A percentile compares a stretch with the other conserved stretches of the same genome.
Conservation (phyloP, 192 early-diverging fungal species). For the Backusella parvicylindrica region DNA sequence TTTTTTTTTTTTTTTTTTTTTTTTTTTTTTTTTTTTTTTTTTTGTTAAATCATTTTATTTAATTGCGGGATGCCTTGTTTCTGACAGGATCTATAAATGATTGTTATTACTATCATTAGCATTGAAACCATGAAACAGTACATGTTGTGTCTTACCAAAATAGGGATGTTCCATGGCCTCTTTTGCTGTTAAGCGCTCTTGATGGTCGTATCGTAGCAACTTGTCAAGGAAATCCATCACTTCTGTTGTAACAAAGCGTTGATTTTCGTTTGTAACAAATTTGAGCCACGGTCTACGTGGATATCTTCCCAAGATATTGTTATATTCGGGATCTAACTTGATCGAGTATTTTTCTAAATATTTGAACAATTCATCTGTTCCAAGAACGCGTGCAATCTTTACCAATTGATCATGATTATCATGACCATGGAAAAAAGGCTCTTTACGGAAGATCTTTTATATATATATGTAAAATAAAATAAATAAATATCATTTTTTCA, state of each 20-base stretch:
- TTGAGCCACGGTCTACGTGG: slow-evolving; percentile 83
- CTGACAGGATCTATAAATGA: background rate
- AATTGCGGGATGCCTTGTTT: background rate
- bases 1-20: background rate
- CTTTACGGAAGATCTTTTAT: slow-evolving; percentile 91
- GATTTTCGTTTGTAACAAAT: slow-evolving; percentile 85
- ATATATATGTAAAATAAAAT: too few species aligned
- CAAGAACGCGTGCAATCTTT: slow-evolving; percentile 96
- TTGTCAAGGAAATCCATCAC: slow-evolving; percentile 90
- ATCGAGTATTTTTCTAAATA: slow-evolving; percentile 97
- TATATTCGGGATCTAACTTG: slow-evolving; percentile 84
- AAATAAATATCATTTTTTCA: too few species aligned
- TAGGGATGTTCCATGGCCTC: slow-evolving; percentile 91
- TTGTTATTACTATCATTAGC: background rate
- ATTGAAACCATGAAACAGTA: background rate
- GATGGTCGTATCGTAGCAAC: slow-evolving; percentile 90
- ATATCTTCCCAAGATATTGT: slow-evolving; percentile 83
- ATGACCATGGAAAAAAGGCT: slow-evolving; percentile 99
- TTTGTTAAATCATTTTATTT: too few species aligned
- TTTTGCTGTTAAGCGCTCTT: slow-evolving; percentile 80
- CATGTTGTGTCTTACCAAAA: slow-evolving; percentile 37
- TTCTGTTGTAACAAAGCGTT: slow-evolving; percentile 75
- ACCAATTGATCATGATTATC: slow-evolving; percentile 99
- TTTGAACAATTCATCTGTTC: slow-evolving; percentile 90
- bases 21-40: background rate